Percentiles rank a stretch among this genome's conserved stretches.
phyloP scores from a whole-genome alignment of 805 yeast genomes.

The Zygotorulaspora chibaensis region DNA sequence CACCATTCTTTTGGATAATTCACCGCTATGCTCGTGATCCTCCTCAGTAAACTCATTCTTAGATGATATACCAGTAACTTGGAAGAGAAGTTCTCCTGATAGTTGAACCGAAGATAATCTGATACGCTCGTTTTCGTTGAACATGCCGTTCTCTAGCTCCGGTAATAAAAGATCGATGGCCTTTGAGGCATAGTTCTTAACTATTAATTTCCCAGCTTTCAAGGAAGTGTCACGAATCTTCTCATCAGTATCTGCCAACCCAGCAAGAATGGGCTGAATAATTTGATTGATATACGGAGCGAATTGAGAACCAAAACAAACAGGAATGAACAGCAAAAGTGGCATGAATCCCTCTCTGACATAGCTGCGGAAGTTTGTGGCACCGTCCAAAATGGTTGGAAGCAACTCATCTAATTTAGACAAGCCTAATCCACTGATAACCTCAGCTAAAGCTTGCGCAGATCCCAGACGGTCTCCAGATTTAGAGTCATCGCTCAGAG shows the following conservation, averaged over 20 bases:
- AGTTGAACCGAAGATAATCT: constrained; percentile 91
- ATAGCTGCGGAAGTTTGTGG: constrained; percentile 60
- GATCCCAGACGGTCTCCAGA: constrained; percentile 94
- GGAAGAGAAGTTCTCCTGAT: constrained; percentile 91
- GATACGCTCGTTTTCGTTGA: constrained; percentile 78
- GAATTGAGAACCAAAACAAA: constrained; percentile 88
- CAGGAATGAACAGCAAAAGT: constrained; percentile 80
- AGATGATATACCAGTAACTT: constrained; percentile 85
- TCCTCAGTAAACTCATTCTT: constrained; percentile 59
- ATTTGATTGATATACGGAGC: constrained; percentile 81
- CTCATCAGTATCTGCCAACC: constrained; percentile 87
- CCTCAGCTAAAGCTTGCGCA: constrained; percentile 95
- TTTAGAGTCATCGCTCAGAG: constrained; percentile 70
- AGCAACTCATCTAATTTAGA: constrained; percentile 82
- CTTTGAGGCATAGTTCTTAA: constrained; percentile 82
- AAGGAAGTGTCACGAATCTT: constrained; percentile 83
- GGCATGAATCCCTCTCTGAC: constrained; percentile 94
- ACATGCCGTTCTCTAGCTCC: constrained; percentile 85
- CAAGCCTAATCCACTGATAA: constrained; percentile 85
- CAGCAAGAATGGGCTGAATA: constrained; percentile 87
- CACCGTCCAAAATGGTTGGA: constrained; percentile 72
- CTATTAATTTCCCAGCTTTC: constrained; percentile 89
- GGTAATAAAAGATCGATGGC: constrained; percentile 93
- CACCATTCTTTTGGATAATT: constrained; percentile 58
- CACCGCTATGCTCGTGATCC: constrained; percentile 42